phyloP scores from a whole-genome alignment of 129 eudicot genomes.

The Scalesia atractyloides region DNA sequence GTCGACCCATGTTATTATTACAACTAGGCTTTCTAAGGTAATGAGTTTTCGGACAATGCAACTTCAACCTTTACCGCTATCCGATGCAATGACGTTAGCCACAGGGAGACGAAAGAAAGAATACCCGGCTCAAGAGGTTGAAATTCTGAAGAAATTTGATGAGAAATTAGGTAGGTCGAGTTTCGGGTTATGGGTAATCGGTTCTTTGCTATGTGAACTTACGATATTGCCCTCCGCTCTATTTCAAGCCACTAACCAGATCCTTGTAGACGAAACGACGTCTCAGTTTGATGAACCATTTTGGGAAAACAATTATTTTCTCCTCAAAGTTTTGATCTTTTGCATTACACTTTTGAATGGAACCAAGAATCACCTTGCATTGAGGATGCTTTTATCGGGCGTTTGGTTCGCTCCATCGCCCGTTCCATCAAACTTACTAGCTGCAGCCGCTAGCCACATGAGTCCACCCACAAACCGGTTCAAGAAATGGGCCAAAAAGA shows the following conservation, averaged over 20 bases:
- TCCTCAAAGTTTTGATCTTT: constrained; percentile 60
- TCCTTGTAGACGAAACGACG: constrained; percentile 49
- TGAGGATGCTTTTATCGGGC: constrained; percentile 79
- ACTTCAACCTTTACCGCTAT: constrained; percentile 61
- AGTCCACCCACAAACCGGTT: constrained; percentile 41
- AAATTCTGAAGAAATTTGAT: constrained; percentile 54
- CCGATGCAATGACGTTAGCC: constrained; percentile 64
- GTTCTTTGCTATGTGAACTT: constrained; percentile 70
- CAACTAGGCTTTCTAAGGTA: constrained; percentile 65
- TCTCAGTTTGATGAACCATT: constrained; percentile 50
- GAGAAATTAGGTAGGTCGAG: constrained; percentile 75
- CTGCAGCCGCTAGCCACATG: constrained; percentile 63
- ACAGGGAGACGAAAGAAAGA: constrained; percentile 66
- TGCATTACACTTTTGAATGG: constrained; percentile 58
- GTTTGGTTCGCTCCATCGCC: constrained; percentile 90
- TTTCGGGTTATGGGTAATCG: constrained; percentile 69
- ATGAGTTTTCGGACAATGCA: constrained; percentile 69
- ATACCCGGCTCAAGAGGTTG: constrained; percentile 56
- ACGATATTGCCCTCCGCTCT: constrained; percentile 61
- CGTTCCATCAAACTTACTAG: constrained; percentile 58
- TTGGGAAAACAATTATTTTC: constrained; percentile 52
- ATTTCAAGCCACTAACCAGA: constrained; percentile 61
- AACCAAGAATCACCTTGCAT: constrained; percentile 53
- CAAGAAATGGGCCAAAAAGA: constrained; percentile 59
- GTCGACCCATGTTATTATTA: constrained; percentile 80